Base-by-base conservation (phyloP, 257 asterid genomes). In the Solanum sejunctum region DNA sequence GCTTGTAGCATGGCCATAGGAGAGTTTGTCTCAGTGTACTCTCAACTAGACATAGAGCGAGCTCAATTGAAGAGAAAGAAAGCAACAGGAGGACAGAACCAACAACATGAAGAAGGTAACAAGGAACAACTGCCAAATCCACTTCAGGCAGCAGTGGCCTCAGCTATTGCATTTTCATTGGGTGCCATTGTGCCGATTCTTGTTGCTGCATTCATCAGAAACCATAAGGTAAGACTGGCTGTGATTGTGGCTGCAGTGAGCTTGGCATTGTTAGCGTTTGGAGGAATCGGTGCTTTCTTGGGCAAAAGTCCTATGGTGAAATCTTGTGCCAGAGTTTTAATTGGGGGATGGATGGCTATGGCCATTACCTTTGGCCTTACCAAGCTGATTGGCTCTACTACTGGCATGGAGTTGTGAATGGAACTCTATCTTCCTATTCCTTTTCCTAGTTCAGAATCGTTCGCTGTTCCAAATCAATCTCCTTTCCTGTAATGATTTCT, bases 301-400 rank as follows among this genome's bases (percentile, higher is more conserved):
- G 93, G 95, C 32, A 79, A 85, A 78, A 70, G 79, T 70, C 92
- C 92, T 80, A 88, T 87, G 87, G 87, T 84, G 78, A 43, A 84
- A 89, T 91, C 95, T 72, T 72, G 57, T 21, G 57, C 81, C 39
- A 72, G 81, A 72, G 57, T 45, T n/a, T n/a, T 45, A 72, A n/a
- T 93, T 49, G 95, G 96, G 16, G 96, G 96, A 28, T 92, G 94
- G 96, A 61, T 92, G 95, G 96, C 97, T 10, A 93, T 93, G 97
- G 91, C 90, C 8, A 71, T 92, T 0, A 71, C 98, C 1, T 93
- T 88, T 88, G 96, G 96, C 1, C 91, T 92, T 10, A 92, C 95
- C 71, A 95, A 89, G 88, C 85, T 88, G 56, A 81, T 93, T 83
- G 88, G 90, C 72, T 69, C 54, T 70, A 70, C 92, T 6, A 86